Evolutionary conservation across 2,329 filamentous ascomycete species (phyloP), one percentile per base, ranked within the genome.

Genomic region (Pseudogymnoascus sp.): DNA sequence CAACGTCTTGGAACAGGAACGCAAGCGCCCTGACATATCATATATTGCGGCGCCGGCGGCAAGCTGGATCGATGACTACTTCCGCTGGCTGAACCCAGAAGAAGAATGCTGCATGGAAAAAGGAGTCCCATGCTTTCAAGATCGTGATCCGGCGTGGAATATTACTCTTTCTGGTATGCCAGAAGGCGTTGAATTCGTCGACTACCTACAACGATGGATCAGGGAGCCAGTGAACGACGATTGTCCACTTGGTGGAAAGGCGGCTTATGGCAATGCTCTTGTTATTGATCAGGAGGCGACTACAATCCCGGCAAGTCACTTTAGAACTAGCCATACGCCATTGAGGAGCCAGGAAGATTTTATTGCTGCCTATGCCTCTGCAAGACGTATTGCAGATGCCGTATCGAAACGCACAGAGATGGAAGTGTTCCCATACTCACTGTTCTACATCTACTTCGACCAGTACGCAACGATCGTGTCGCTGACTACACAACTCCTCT

Each of bases 371-470:
- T 97, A 97, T 74, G 86, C 88, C 4, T 85, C 93, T 1, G 94
- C 94, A 2, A 89, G 93, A 16, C 90, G 94, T 64, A 96, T 99
- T 66, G 87, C 93, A 0, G 78, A 85, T 11, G 88, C 89, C 28
- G 87, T 99, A 60, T 87, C 82, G 12, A 76, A 83, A 61, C 80
- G 82, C 60, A 92, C 92, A 4, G 84, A 86, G 4, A 85, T 90
- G 22, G 87, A 94, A 23, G 87, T 99, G 2, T 99, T 99, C 81
- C 91, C 94, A 0, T 99, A 99, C 78, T 95, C 91, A 68, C 88
- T 97, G 64, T 96, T 96, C 74, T 99, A 99, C 78, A 92, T 99
- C 73, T 99, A 97, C 83, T 99, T 99, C 73, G 94, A 99, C 73
- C 94, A 97, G 73, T 99, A 99, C 72, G 83, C 91, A 5, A 84